A percentile compares a stretch with the other conserved stretches of the same genome.
Conservation (phyloP, 2,329 filamentous ascomycete genomes). For the Talaromyces rugulosus region DNA sequence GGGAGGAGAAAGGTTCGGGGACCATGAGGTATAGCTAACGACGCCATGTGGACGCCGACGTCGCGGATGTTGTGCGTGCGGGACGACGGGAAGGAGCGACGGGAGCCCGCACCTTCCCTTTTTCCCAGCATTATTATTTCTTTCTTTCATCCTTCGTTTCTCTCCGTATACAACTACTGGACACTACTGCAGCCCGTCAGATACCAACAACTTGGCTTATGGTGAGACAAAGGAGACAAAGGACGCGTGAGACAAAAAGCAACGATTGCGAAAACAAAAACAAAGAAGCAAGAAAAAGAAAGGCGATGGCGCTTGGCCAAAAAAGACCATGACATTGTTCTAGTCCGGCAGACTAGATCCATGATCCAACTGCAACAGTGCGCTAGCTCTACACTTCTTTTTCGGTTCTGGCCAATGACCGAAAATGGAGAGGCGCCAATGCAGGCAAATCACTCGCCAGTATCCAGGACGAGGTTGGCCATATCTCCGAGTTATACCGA, state of each 20-base stretch:
- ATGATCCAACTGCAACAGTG: background rate
- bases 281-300: background rate
- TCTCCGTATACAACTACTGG: background rate
- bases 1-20: background rate
- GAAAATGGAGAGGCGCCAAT: background rate
- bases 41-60: background rate
- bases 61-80: background rate
- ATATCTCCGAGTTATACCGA: background rate
- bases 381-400: background rate
- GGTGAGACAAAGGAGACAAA: background rate
- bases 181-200: background rate
- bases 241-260: background rate
- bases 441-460: background rate
- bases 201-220: background rate
- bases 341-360: background rate
- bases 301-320: background rate
- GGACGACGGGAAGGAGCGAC: background rate
- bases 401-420: background rate
- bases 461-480: background rate
- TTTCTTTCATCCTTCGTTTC: background rate
- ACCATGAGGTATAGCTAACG: background rate
- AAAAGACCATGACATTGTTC: background rate
- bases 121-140: background rate
- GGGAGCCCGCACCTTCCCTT: background rate
- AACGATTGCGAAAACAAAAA: background rate